Conservation (phyloP, 2,329 filamentous ascomycete genomes). For the Metarhizium humberi region DNA sequence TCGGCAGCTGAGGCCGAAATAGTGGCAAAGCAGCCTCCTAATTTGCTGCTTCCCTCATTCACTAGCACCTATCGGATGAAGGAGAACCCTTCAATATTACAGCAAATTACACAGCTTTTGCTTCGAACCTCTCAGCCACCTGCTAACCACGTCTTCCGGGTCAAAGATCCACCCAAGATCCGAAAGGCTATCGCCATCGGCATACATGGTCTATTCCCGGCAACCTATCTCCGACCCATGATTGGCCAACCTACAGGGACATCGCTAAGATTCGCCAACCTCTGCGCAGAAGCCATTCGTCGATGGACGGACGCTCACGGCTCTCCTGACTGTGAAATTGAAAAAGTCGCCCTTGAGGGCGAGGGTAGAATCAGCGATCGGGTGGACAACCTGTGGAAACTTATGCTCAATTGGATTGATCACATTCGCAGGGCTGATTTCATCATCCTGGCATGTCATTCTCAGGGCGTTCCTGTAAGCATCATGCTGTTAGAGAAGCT, state of each 20-base stretch:
- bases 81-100: conserved; percentile 60
- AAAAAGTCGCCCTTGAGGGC: conserved; percentile 89
- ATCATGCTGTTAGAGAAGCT: conserved; percentile 89
- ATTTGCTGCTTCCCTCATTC: conserved; percentile 63
- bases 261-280: conserved; percentile 84
- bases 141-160: conserved; percentile 62
- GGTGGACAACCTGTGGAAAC: conserved; percentile 87
- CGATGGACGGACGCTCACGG: conserved; percentile 71
- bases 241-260: conserved; percentile 94
- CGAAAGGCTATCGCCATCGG: conserved; percentile 87
- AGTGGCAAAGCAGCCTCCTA: conserved; percentile 37
- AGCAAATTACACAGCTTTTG: conserved; percentile 52
- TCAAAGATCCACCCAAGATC: conserved; percentile 60
- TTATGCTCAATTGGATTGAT: conserved; percentile 90
- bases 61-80: conserved; percentile 57
- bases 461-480: conserved; percentile 88
- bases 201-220: conserved; percentile 89
- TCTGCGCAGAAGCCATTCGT: conserved; percentile 74
- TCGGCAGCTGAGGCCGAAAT: conserved; percentile 33
- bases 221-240: conserved; percentile 75
- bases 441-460: conserved; percentile 86
- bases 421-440: conserved; percentile 82
- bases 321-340: conserved; percentile 69
- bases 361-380: conserved; percentile 87
- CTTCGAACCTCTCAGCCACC: conserved; percentile 46